Percentiles rank a stretch among this genome's conserved stretches.
Evolutionary conservation across 2,329 filamentous ascomycete genomes (phyloP).

Genomic region (Penicillium sp.): DNA sequence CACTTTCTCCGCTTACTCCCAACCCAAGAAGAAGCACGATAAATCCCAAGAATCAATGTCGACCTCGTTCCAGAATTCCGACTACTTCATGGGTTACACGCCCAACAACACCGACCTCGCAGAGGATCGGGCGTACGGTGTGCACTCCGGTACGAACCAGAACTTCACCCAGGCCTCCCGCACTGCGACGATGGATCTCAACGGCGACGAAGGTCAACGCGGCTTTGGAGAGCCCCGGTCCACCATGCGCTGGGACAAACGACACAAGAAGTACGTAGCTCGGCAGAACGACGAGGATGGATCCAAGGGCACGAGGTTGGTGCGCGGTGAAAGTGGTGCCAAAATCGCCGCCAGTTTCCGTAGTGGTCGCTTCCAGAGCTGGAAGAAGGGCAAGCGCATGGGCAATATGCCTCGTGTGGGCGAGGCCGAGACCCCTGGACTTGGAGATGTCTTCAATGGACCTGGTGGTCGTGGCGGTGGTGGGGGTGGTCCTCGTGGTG

Average conservation of each 20-base stretch:
- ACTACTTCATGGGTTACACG: slow-evolving; percentile 95
- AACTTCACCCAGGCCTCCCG: slow-evolving; percentile 90
- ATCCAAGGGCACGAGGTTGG: slow-evolving; percentile 71
- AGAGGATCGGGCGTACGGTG: slow-evolving; percentile 90
- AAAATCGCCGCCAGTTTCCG: slow-evolving; percentile 95
- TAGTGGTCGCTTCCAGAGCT: slow-evolving; percentile 87
- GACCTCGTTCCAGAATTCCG: slow-evolving; percentile 72
- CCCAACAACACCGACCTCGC: slow-evolving; percentile 76
- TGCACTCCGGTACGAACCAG: slow-evolving; percentile 73
- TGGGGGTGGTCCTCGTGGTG: slow-evolving; percentile 21
- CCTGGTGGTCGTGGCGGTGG: slow-evolving; percentile 21
- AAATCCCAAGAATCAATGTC: slow-evolving; percentile 51
- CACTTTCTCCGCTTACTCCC: slow-evolving; percentile 63
- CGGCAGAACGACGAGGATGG: slow-evolving; percentile 94
- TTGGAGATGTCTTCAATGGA: slow-evolving; percentile 28
- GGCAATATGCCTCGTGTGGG: slow-evolving; percentile 77
- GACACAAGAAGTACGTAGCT: slow-evolving; percentile 90
- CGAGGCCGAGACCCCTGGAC: slow-evolving; percentile 64
- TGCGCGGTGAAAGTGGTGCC: slow-evolving; percentile 85
- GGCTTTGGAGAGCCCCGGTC: slow-evolving; percentile 75
- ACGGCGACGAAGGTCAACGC: slow-evolving; percentile 77
- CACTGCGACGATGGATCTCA: slow-evolving; percentile 85
- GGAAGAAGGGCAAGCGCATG: slow-evolving; percentile 84
- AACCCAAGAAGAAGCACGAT: slow-evolving; percentile 45
- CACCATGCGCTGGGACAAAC: slow-evolving; percentile 93